A percentile compares a stretch with the other conserved stretches of the same genome.
These are phyloP conservation scores for Secale cereale DNA, from an alignment of 176 grass and related monocot species.

Conservation along the genomic window DNA sequence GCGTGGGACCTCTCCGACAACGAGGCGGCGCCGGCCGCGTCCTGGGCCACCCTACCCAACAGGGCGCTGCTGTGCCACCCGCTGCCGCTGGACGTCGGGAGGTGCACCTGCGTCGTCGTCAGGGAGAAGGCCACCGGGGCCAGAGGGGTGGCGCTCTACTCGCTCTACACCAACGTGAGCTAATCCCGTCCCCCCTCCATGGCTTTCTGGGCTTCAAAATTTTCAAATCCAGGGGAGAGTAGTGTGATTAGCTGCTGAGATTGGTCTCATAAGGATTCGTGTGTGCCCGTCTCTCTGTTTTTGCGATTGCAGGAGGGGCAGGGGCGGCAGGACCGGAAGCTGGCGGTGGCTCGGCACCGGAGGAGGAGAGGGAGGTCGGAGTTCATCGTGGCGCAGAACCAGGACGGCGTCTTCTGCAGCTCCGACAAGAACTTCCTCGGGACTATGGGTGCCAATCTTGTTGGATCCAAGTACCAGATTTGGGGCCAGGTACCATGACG, in stretches of 20 bases:
- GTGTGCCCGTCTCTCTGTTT: too few relatives aligned
- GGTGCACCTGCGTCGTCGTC: conserved; percentile 86
- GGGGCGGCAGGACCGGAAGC: conserved; percentile 81
- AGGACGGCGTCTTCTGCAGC: conserved; percentile 58
- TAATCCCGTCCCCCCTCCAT: background rate
- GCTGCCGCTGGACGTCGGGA: conserved; percentile 78
- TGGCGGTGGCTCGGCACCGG: conserved; percentile 78
- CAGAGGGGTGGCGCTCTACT: conserved; percentile 70
- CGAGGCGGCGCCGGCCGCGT: conserved; percentile 79
- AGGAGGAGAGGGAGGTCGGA: conserved; percentile 70
- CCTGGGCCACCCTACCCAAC: conserved; percentile 89
- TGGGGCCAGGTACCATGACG: conserved; percentile 52
- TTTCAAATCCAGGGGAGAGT: background rate
- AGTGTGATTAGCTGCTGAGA: background rate
- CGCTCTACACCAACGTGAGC: conserved; percentile 88
- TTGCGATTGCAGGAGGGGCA: conserved; percentile 65
- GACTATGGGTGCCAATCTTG: conserved; percentile 50
- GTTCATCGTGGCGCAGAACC: conserved; percentile 84
- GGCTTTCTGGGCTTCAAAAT: background rate
- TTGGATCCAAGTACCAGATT: conserved; percentile 90
- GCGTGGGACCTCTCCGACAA: conserved; percentile 93
- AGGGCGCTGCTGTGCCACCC: conserved; percentile 83
- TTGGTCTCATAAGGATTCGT: background rate
- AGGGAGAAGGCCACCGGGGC: conserved; percentile 52
- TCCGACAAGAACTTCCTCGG: conserved; percentile 74